These are phyloP conservation scores for Aspergillus fumigatus DNA, from an alignment of 2,329 filamentous ascomycete genomes.

Conservation along the genomic window DNA sequence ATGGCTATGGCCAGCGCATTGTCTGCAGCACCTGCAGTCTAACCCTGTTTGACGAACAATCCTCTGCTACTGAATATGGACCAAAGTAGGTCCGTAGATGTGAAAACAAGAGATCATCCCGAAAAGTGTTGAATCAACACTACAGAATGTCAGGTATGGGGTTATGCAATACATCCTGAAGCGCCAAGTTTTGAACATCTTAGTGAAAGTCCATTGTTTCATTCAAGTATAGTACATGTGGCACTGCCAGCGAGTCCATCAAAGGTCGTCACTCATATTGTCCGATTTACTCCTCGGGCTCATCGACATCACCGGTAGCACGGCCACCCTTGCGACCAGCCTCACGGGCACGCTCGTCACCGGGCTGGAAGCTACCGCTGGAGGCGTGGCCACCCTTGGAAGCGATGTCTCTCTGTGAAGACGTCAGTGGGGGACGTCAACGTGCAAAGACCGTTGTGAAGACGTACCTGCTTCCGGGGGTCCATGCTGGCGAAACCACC, in stretches of 20 bases:
- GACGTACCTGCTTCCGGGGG: constrained; percentile 26
- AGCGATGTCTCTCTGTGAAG: constrained; percentile 49
- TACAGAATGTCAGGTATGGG: too few relatives aligned
- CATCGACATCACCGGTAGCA: not conserved
- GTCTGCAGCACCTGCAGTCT: too few relatives aligned
- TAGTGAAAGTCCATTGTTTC: not conserved
- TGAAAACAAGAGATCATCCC: too few relatives aligned
- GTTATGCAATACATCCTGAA: too few relatives aligned
- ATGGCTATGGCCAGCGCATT: too few relatives aligned
- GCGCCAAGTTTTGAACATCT: too few relatives aligned
- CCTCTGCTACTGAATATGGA: too few relatives aligned
- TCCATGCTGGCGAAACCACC: constrained; percentile 29
- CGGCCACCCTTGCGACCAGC: constrained; percentile 52
- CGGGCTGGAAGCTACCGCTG: constrained; percentile 51
- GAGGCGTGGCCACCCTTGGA: constrained; percentile 53
- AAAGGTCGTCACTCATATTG: not conserved
- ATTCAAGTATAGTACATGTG: not conserved
- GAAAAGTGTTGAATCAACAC: too few relatives aligned
- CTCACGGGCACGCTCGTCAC: constrained; percentile 50
- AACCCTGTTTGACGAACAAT: too few relatives aligned
- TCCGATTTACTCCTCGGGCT: not conserved
- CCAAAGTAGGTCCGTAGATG: too few relatives aligned
- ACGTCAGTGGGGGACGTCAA: not conserved
- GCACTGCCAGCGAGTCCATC: not conserved
- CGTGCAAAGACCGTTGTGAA: too few relatives aligned